phyloP scores from a whole-genome alignment of 257 asterid species.

The Solanum sitiens region DNA sequence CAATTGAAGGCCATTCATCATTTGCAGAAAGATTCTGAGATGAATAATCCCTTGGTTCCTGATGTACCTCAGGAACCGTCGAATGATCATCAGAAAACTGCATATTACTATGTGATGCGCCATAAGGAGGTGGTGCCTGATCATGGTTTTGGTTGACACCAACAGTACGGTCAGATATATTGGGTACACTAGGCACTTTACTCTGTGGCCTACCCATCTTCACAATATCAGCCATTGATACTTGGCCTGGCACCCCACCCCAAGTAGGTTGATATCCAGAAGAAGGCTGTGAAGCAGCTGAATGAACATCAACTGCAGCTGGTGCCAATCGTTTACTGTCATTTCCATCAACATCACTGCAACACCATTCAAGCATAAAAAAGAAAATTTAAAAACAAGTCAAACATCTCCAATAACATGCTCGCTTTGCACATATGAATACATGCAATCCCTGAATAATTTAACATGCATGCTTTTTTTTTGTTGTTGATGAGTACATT shows the following conservation, averaged over 20 bases:
- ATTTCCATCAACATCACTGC: slow-evolving; percentile 36
- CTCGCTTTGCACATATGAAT: not conserved
- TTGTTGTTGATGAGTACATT: not conserved
- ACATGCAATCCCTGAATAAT: not conserved
- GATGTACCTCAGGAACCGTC: slow-evolving; percentile 13
- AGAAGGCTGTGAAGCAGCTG: slow-evolving; percentile 37
- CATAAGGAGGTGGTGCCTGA: slow-evolving; percentile 22
- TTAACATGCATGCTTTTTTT: not conserved
- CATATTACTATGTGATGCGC: slow-evolving; percentile 11
- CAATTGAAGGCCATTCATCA: slow-evolving; percentile 72
- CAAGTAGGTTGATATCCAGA: slow-evolving; percentile 58
- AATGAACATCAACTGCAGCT: slow-evolving; percentile 25
- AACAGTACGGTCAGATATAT: slow-evolving; percentile 16
- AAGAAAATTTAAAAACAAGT: not conserved
- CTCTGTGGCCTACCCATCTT: slow-evolving; percentile 77
- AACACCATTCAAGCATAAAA: slow-evolving; percentile 2
- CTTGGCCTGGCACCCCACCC: slow-evolving; percentile 67
- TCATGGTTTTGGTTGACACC: slow-evolving; percentile 22
- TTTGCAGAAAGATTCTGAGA: slow-evolving; percentile 31
- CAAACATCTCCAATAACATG: not conserved
- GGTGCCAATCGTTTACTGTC: slow-evolving; percentile 33
- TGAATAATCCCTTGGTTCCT: slow-evolving; percentile 27
- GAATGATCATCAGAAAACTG: slow-evolving; percentile 31
- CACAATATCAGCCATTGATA: slow-evolving; percentile 92
- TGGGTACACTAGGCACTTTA: slow-evolving; percentile 25